Conservation (phyloP, 345 rosid species). For the Camelina neglecta region DNA sequence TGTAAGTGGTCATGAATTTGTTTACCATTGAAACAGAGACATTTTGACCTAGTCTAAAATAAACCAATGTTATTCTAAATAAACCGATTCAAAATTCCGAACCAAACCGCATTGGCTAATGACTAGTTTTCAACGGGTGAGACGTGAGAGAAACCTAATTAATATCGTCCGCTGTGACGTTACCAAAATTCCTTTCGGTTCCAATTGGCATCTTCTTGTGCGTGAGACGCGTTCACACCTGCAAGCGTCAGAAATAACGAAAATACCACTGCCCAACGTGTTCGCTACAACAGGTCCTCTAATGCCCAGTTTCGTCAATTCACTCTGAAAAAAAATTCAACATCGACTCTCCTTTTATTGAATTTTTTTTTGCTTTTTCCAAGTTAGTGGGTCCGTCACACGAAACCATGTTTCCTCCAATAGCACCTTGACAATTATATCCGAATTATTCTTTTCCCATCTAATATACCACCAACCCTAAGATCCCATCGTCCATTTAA, state of each 20-base stretch:
- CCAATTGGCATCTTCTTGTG: constrained; percentile 46
- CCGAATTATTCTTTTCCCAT: constrained; percentile 40
- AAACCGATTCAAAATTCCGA: not conserved
- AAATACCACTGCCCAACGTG: constrained; percentile 13
- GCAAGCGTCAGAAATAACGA: constrained; percentile 18
- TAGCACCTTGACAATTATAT: constrained; percentile 9
- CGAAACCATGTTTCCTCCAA: constrained; percentile 44
- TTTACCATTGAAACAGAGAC: constrained; percentile 35
- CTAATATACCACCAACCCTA: constrained; percentile 28
- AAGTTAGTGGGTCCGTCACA: constrained; percentile 39
- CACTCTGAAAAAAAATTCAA: not conserved
- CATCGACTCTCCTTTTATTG: constrained; percentile 18
- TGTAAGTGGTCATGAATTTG: constrained; percentile 48
- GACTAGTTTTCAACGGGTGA: not conserved
- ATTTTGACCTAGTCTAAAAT: not conserved
- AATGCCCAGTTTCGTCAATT: constrained; percentile 33
- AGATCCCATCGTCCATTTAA: constrained; percentile 42
- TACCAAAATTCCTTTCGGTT: not conserved
- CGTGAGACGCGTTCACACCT: constrained; percentile 53
- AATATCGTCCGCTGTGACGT: not conserved
- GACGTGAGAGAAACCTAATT: not conserved
- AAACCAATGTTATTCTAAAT: not conserved
- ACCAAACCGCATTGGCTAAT: not conserved
- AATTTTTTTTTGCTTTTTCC: constrained; percentile 7
- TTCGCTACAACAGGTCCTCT: not conserved